Conservation (phyloP, 140 eudicot species). For the Flaveria floridana region DNA sequence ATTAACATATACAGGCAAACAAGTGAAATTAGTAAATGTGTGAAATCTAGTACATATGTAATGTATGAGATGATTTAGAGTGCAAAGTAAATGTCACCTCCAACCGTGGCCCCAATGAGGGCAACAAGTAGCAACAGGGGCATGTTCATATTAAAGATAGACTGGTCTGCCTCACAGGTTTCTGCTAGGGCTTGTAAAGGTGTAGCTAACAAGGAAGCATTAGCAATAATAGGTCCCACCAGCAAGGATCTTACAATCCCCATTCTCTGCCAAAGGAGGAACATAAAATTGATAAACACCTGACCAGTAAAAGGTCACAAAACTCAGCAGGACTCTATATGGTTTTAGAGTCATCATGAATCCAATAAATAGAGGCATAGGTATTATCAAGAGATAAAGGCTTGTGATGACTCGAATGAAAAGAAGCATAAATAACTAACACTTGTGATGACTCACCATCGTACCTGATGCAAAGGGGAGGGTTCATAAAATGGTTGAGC, state of each 20-base stretch:
- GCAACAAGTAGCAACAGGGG: conserved; percentile 85
- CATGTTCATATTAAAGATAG: conserved; percentile 74
- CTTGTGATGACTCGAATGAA: too few species aligned
- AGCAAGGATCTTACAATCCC: conserved; percentile 32
- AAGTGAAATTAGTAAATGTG: too few species aligned
- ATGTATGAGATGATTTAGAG: neutral
- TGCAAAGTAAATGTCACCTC: conserved; percentile 51
- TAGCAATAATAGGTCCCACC: conserved; percentile 36
- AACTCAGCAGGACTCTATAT: too few species aligned
- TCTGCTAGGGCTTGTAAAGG: conserved; percentile 87
- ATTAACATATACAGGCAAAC: too few species aligned
- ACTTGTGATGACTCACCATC: neutral
- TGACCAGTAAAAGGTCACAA: too few species aligned
- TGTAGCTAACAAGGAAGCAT: conserved; percentile 57
- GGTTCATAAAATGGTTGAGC: too few species aligned
- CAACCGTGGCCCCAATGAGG: conserved; percentile 94
- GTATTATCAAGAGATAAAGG: too few species aligned
- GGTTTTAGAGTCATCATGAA: too few species aligned
- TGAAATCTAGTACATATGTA: neutral
- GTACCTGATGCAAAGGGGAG: too few species aligned
- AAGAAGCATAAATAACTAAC: too few species aligned
- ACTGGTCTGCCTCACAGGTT: conserved; percentile 67
- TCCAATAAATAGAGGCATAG: too few species aligned
- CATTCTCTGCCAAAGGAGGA: conserved; percentile 45
- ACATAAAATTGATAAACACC: neutral